Base-by-base conservation (phyloP, 164 flowering plant species). In the Aristolochia fimbriata region DNA sequence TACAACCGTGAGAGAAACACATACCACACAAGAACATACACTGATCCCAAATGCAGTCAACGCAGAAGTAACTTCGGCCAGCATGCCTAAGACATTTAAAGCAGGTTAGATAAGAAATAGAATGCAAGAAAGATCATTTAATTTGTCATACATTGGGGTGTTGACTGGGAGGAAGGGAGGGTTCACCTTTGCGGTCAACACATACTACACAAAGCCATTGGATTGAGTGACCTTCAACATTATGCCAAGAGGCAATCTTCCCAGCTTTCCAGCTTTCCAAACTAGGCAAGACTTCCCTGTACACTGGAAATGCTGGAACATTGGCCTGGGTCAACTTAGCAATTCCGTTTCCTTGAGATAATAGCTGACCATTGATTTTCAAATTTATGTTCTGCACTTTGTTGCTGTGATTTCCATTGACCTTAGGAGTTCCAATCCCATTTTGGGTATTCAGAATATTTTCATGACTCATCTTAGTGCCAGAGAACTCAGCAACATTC, bases 21-120 rank as follows among this genome's bases (percentile, higher is more conserved):
- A 79, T 69, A 93, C 98, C 88, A 80, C 88, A 64, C 96, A 93
- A 56, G 98, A 87, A 72, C 88, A 85, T 57, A 93, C 80, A 10
- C 74, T 62, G 33, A 93, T 78, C 59, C 82, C 97, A 9, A 58
- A 77, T 69, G 84, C 74, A 27, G 92, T 76, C 71, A 93, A 55
- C 24, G 77, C 77, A 41, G 88, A 74, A 22, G 94, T 78, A 25
- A 93, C 81, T 62, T 93, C 94, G 1, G 86, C 97, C 91, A 93
- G 79, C 74, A 90, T 86, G 37, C 98, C 98, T 93, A 81, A 55
- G 16, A 11, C 1, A 7, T 22, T 53, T 62, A 17, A 15, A 62
- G 37, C 48, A 48, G 21, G 30, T 15, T 10, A 53, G 24, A 53
- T 7, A 20, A 19, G 1, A n/a, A 53, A 53, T 21, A 0, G 30